These are phyloP conservation scores for Cymbopogon citratus DNA, from an alignment of 176 grass and related monocot species.

Conservation along the genomic window DNA sequence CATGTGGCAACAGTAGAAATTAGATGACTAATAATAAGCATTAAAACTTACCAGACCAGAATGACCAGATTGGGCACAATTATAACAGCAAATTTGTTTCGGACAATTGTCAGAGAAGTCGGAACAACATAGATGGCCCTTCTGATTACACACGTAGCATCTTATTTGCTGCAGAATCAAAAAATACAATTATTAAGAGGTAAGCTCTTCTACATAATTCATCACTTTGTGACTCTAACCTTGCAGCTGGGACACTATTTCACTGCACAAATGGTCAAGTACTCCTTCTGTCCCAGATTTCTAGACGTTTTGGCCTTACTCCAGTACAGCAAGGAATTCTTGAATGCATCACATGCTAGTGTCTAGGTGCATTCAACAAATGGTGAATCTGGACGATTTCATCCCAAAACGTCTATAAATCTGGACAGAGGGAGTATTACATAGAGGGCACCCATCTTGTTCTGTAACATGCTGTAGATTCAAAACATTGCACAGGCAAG, in stretches of 20 bases:
- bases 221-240: neutral
- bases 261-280: too few species aligned
- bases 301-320: too few species aligned
- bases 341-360: too few species aligned
- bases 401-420: too few species aligned
- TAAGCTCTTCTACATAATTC: neutral
- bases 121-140: slow-evolving; percentile 86
- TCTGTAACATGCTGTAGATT: neutral
- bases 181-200: slow-evolving; percentile 22
- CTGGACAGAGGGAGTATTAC: too few species aligned
- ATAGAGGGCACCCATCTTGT: neutral
- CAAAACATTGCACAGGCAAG: neutral
- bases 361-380: too few species aligned
- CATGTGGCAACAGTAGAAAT: neutral
- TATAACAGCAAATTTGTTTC: slow-evolving; percentile 75
- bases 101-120: slow-evolving; percentile 48
- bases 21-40: neutral
- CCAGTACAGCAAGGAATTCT: too few species aligned
- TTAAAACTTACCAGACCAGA: slow-evolving; percentile 63
- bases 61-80: slow-evolving; percentile 89
- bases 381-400: too few species aligned
- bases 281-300: too few species aligned
- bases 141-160: slow-evolving; percentile 83
- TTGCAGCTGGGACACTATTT: too few species aligned
- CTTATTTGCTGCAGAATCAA: slow-evolving; percentile 71